Evolutionary conservation across 495 filamentous ascomycete species (phyloP).

Genomic region (Aspergillus mulundensis): DNA sequence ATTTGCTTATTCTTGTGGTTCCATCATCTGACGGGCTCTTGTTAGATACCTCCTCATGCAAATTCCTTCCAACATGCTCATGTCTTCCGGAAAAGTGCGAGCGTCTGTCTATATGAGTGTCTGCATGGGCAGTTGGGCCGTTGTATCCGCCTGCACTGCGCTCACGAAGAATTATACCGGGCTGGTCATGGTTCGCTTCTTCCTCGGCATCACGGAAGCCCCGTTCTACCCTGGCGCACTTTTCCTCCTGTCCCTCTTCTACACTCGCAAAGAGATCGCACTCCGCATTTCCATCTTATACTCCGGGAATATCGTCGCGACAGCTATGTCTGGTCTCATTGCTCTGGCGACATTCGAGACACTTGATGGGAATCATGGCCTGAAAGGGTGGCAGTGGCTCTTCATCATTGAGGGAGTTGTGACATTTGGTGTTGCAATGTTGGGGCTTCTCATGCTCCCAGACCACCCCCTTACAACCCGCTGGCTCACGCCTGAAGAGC

Average conservation of each 20-base stretch:
- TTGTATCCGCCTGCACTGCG: conserved; percentile 16
- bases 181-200: no score
- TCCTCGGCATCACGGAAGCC: no score
- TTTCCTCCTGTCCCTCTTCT: no score
- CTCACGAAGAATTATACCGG: no score
- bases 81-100: conserved; percentile 30
- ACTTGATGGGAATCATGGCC: conserved; percentile 7
- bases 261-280: no score
- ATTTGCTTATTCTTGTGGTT: no score
- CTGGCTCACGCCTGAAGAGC: no score
- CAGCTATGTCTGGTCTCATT: conserved; percentile 44
- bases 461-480: no score
- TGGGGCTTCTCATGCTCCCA: no score
- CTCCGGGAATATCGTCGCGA: not conserved
- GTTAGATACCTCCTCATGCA: conserved; percentile 44
- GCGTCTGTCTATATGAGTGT: conserved; percentile 22
- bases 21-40: no score
- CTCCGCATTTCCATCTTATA: no score
- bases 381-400: conserved; percentile 10
- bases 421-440: not conserved
- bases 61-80: conserved; percentile 54
- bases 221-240: not conserved
- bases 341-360: conserved; percentile 21
- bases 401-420: not conserved
- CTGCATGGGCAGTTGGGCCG: conserved; percentile 20